Evolutionary conservation across 768 basidiomycete genomes (phyloP), one percentile per base, ranked within the genome.

Genomic region (Podaxis sp.): DNA sequence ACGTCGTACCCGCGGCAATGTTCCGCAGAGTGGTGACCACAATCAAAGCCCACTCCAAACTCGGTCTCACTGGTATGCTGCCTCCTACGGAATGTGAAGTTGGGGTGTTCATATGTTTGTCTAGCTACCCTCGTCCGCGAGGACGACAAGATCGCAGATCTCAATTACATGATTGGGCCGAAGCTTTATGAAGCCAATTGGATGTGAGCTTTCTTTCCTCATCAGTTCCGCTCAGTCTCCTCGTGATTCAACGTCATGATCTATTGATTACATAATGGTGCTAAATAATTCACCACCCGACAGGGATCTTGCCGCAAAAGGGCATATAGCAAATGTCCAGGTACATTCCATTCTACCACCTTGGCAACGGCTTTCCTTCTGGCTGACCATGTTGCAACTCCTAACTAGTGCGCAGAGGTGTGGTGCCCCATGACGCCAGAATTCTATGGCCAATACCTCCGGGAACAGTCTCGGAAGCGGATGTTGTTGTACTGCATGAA

Each of bases 391-490:
- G 61, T 13, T 54, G 67, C 62, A 48, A 58, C 59, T 54, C 46
- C 56, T 54, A 22, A 63, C 22, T 68, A 99, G 93, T 99, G 97
- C 72, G 97, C 97, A 15, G 97, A 99, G 76, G 97, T 99, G 7
- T 99, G 97, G 97, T 99, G 97, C 72, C 93, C 94, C 17, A 99
- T 99, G 97, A 96, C 97, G 20, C 96, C 97, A 4, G 96, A 99
- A 73, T 99, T 99, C 74, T 99, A 99, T 75, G 88, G 93, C 66
- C 96, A 99, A 76, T 99, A 99, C 72, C 84, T 99, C 66, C 83
- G 92, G 65, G 93, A 95, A 74, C 90, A 92, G 72, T 92, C 93
- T 37, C 84, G 97, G 63, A 95, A 96, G 74, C 88, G 93, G 66
- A 97, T 97, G 87, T 81, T 99, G 46, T 80, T 99, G 6, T 99